phyloP scores from a whole-genome alignment of 176 grass and related monocot species.

The Microstegium vimineum region DNA sequence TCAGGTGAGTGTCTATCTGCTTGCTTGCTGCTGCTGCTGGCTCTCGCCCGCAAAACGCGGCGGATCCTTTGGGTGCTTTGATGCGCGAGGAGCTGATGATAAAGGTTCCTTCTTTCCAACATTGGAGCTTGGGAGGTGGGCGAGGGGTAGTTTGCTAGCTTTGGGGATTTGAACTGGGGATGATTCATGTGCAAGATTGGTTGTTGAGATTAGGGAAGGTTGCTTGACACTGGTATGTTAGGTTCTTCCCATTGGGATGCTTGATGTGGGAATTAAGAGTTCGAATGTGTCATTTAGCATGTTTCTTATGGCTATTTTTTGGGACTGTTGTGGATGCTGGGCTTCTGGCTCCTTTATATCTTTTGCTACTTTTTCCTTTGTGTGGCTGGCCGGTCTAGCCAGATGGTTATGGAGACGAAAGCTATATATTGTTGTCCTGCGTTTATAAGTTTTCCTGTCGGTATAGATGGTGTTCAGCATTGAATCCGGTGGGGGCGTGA shows the following conservation, averaged over 20 bases:
- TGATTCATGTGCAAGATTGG: background rate
- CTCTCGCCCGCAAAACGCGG: background rate
- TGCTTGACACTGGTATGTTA: background rate
- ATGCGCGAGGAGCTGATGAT: background rate
- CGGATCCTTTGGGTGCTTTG: background rate
- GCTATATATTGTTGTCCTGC: background rate
- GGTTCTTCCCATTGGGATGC: background rate
- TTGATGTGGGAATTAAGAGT: background rate
- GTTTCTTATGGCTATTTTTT: background rate
- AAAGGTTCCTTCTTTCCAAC: background rate
- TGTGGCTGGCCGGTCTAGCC: background rate
- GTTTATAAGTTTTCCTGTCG: background rate
- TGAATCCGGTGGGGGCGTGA: background rate
- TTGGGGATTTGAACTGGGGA: background rate
- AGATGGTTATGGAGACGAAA: background rate
- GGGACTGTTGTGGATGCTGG: background rate
- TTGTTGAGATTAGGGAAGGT: background rate
- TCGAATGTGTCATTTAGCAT: background rate
- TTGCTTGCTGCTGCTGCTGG: background rate
- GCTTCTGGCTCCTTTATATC: background rate
- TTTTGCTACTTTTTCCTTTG: background rate
- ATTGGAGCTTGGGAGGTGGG: background rate
- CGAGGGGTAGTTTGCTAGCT: background rate
- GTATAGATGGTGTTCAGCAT: background rate
- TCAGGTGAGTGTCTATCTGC: constrained; percentile 30